Evolutionary conservation across 2,329 filamentous ascomycete genomes (phyloP).

Genomic region (Dothidotthia symphoricarpi): DNA sequence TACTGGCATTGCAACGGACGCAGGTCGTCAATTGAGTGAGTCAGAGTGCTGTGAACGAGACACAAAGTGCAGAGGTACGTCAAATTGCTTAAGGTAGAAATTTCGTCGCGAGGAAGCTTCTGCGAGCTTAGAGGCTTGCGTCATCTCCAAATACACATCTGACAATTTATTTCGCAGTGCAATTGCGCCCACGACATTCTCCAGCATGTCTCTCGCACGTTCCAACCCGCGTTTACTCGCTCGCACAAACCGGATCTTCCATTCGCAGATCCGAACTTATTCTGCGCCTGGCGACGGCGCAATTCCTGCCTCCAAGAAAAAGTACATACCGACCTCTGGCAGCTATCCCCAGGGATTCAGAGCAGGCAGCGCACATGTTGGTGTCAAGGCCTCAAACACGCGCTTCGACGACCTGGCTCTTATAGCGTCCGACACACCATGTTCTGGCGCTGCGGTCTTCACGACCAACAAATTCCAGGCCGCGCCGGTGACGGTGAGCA

Average conservation of each 20-base stretch:
- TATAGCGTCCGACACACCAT: conserved; percentile 81
- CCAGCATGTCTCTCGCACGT: conserved; percentile 35
- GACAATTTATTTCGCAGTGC: background rate
- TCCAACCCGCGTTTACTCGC: conserved; percentile 29
- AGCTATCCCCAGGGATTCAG: conserved; percentile 89
- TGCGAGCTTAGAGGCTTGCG: conserved; percentile 3
- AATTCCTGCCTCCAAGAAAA: conserved; percentile 78
- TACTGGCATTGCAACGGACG: conserved; percentile 10
- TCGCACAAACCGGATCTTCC: conserved; percentile 24
- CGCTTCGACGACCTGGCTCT: conserved; percentile 88
- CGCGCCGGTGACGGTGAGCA: conserved; percentile 85
- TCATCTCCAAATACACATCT: conserved; percentile 8
- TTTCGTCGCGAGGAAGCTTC: background rate
- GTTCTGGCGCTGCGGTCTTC: conserved; percentile 86
- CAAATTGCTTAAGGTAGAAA: background rate
- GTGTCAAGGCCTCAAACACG: conserved; percentile 90
- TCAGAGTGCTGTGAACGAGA: conserved; percentile 1
- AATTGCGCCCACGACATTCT: conserved; percentile 6
- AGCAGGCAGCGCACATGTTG: conserved; percentile 83
- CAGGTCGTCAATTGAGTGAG: conserved; percentile 19
- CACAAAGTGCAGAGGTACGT: conserved; percentile 4
- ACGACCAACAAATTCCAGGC: conserved; percentile 99
- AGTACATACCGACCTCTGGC: conserved; percentile 82
- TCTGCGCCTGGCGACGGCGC: conserved; percentile 58
- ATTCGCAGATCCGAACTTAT: conserved; percentile 52